Evolutionary conservation across 2,329 filamentous ascomycete species (phyloP).

Genomic region (Epichloe bromicola): DNA sequence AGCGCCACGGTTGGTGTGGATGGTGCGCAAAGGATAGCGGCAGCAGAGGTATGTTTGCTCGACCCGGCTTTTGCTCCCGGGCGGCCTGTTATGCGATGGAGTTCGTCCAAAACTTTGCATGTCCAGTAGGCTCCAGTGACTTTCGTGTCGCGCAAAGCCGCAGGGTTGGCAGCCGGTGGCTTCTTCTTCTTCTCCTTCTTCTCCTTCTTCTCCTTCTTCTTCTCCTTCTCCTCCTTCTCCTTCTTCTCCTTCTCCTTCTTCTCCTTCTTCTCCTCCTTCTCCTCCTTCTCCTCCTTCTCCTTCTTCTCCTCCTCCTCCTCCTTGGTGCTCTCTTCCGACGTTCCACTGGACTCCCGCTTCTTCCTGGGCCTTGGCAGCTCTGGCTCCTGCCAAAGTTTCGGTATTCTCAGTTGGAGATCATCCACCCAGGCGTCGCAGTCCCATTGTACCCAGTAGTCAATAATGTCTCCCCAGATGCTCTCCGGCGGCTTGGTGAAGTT

Average conservation of each 20-base stretch:
- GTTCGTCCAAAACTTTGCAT: constrained; percentile 27
- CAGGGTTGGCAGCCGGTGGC: constrained; percentile 24
- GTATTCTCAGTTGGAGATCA: constrained; percentile 45
- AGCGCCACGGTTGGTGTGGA: constrained; percentile 7
- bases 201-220: too few relatives aligned
- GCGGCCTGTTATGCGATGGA: constrained; percentile 22
- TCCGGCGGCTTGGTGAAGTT: constrained; percentile 61
- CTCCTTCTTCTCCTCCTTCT: constrained; percentile 13
- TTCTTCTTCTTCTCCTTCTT: constrained; percentile 15
- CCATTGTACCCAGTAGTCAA: constrained; percentile 65
- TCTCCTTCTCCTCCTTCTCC: constrained; percentile 20
- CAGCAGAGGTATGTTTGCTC: not conserved
- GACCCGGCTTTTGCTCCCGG: not conserved
- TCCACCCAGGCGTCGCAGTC: constrained; percentile 63
- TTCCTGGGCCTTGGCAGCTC: constrained; percentile 30
- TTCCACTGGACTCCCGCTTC: constrained; percentile 19
- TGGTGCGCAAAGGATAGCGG: constrained; percentile 8
- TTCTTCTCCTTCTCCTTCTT: constrained; percentile 21
- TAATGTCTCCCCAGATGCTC: constrained; percentile 58
- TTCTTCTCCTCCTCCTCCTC: constrained; percentile 21
- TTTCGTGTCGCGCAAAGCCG: constrained; percentile 32
- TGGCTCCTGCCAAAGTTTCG: constrained; percentile 44
- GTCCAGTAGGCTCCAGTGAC: constrained; percentile 31
- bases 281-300: constrained; percentile 19
- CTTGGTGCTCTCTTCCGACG: constrained; percentile 13